phyloP scores from a whole-genome alignment of 2,329 filamentous ascomycete genomes.

The Epicoccum sorghinum region DNA sequence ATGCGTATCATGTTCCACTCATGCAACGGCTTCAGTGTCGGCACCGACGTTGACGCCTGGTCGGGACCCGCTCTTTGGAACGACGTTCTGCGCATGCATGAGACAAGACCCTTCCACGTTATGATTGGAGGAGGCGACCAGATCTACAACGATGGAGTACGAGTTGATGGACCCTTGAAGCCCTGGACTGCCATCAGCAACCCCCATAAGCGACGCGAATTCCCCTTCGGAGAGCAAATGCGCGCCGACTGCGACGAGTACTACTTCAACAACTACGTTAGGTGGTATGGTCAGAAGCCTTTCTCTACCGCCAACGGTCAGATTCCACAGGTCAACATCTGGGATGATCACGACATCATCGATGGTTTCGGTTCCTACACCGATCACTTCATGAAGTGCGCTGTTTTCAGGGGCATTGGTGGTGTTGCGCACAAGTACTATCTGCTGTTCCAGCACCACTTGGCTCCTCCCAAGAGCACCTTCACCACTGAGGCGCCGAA shows the following conservation, averaged over 20 bases:
- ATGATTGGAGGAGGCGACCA: slow-evolving; percentile 93
- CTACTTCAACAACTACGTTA: slow-evolving; percentile 66
- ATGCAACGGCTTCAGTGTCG: slow-evolving; percentile 72
- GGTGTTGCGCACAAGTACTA: slow-evolving; percentile 66
- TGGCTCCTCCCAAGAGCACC: slow-evolving; percentile 82
- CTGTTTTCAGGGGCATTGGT: slow-evolving; percentile 70
- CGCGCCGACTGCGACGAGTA: slow-evolving; percentile 65
- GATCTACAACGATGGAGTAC: slow-evolving; percentile 77
- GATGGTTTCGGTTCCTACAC: slow-evolving; percentile 71
- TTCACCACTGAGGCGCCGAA: slow-evolving; percentile 76
- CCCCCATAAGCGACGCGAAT: slow-evolving; percentile 64
- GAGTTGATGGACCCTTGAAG: slow-evolving; percentile 80
- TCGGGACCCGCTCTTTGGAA: slow-evolving; percentile 68
- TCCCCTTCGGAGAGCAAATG: slow-evolving; percentile 69
- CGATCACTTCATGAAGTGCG: slow-evolving; percentile 69
- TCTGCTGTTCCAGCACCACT: slow-evolving; percentile 73
- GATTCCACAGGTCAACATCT: slow-evolving; percentile 69
- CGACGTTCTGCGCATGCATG: slow-evolving; percentile 66
- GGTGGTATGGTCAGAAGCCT: slow-evolving; percentile 72
- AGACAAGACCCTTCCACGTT: slow-evolving; percentile 65
- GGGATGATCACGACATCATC: slow-evolving; percentile 71
- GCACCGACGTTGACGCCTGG: slow-evolving; percentile 68
- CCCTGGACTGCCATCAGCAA: slow-evolving; percentile 66
- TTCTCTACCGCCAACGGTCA: slow-evolving; percentile 66
- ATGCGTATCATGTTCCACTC: slow-evolving; percentile 75